A percentile compares a stretch with the other conserved stretches of the same genome.
These are phyloP conservation scores for Kingdonia uniflora DNA, from an alignment of 164 flowering plant genomes.

Conservation along the genomic window DNA sequence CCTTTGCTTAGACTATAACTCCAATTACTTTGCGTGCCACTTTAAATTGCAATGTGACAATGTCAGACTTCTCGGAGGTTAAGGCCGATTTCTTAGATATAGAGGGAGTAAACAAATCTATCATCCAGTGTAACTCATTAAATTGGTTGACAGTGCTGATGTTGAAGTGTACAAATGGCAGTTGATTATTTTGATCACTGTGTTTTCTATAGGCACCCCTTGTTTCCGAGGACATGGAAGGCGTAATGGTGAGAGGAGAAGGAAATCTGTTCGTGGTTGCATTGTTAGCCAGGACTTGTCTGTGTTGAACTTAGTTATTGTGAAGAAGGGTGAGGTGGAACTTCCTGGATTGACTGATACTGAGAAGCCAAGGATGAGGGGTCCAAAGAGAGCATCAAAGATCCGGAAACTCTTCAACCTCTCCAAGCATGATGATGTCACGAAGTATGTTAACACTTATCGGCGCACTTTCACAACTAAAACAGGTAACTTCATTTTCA, in stretches of 20 bases:
- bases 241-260: conserved; percentile 36
- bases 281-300: conserved; percentile 39
- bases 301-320: conserved; percentile 40
- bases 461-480: conserved; percentile 31
- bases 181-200: neutral
- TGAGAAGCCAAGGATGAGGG: conserved; percentile 52
- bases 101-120: no score
- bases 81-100: no score
- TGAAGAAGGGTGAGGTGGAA: conserved; percentile 45
- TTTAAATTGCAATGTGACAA: no score
- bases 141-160: no score
- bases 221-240: conserved; percentile 41
- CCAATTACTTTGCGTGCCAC: no score
- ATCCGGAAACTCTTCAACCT: conserved; percentile 39
- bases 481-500: conserved; percentile 12
- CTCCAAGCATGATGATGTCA: conserved; percentile 43
- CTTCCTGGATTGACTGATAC: conserved; percentile 45
- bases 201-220: conserved; percentile 23
- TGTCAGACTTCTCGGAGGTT: no score
- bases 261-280: conserved; percentile 45
- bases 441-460: conserved; percentile 42
- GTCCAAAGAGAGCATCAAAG: conserved; percentile 46
- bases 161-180: neutral
- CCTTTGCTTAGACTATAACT: no score
- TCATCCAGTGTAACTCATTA: no score